phyloP scores from a whole-genome alignment of 331 rosid genomes.

The Quercus tomentella region DNA sequence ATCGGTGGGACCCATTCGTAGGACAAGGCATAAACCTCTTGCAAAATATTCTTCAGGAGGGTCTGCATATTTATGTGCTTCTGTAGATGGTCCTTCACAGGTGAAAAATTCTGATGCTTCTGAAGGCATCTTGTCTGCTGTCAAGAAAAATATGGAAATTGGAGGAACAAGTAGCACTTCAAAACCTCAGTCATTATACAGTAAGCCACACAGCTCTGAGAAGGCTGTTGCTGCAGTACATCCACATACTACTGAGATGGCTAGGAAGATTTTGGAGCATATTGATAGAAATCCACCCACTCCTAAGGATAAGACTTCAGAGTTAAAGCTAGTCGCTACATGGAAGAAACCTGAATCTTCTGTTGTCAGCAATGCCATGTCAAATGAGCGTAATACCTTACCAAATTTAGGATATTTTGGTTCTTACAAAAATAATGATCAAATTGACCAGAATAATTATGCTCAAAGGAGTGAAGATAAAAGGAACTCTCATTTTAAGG shows the following conservation, averaged over 20 bases:
- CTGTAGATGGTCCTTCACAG: constrained; percentile 28
- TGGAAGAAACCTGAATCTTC: constrained; percentile 60
- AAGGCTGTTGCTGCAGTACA: constrained; percentile 44
- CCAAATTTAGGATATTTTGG: constrained; percentile 22
- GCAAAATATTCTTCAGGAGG: constrained; percentile 41
- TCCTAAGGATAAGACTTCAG: constrained; percentile 69
- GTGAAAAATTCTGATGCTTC: constrained; percentile 28
- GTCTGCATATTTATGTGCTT: constrained; percentile 33
- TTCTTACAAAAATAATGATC: constrained; percentile 28
- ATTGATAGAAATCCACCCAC: constrained; percentile 69
- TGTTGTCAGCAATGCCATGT: constrained; percentile 22
- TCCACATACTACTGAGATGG: constrained; percentile 67
- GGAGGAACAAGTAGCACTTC: constrained; percentile 29
- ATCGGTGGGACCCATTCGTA: constrained; percentile 80
- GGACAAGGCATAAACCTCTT: constrained; percentile 42
- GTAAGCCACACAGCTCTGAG: constrained; percentile 33
- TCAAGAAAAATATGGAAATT: constrained; percentile 35
- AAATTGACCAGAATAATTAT: constrained; percentile 27
- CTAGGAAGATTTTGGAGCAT: constrained; percentile 82
- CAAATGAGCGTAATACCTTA: constrained; percentile 38
- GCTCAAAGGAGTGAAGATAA: constrained; percentile 27
- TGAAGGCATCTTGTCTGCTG: constrained; percentile 36
- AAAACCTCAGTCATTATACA: constrained; percentile 19
- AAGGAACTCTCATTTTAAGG: constrained; percentile 33
- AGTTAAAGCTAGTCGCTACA: constrained; percentile 58